These are phyloP conservation scores for Cladosporium sp. DNA, from an alignment of 2,329 filamentous ascomycete species.

Conservation along the genomic window DNA sequence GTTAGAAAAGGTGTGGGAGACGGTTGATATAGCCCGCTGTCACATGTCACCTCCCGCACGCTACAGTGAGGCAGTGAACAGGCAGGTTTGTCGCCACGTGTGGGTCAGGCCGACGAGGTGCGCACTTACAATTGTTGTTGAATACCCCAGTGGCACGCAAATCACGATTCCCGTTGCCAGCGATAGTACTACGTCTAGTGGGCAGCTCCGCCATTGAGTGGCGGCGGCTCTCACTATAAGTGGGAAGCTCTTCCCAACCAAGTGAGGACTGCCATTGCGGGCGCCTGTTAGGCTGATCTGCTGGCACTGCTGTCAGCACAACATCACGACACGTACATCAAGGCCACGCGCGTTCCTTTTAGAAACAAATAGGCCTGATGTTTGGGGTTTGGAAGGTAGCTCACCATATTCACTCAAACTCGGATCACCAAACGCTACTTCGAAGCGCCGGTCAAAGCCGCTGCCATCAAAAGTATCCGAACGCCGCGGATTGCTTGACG, in stretches of 20 bases:
- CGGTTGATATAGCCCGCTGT: not conserved
- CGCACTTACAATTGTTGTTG: not conserved
- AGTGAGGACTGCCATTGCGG: conserved; percentile 63
- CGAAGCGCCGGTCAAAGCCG: conserved; percentile 17
- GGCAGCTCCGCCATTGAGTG: conserved; percentile 63
- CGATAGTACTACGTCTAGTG: conserved; percentile 32
- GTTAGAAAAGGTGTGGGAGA: conserved; percentile 1
- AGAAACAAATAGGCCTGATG: conserved; percentile 2
- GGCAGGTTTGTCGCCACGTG: conserved; percentile 15
- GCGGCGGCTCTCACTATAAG: conserved; percentile 66
- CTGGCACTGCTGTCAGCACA: conserved; percentile 3
- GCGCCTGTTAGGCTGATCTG: conserved; percentile 24
- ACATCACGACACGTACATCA: not conserved
- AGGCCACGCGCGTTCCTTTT: conserved; percentile 51
- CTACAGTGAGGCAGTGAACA: conserved; percentile 13
- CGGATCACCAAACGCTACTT: conserved; percentile 24
- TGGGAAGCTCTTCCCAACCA: conserved; percentile 56
- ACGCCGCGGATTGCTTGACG: not conserved
- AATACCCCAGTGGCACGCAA: not conserved
- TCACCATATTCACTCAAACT: conserved; percentile 21
- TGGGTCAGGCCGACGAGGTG: not conserved
- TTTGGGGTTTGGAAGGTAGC: not conserved
- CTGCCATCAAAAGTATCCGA: conserved; percentile 5
- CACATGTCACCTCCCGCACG: conserved; percentile 4
- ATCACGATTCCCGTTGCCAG: not conserved